Conservation (phyloP, 2,329 filamentous ascomycete genomes). For the Talaromyces sp. region DNA sequence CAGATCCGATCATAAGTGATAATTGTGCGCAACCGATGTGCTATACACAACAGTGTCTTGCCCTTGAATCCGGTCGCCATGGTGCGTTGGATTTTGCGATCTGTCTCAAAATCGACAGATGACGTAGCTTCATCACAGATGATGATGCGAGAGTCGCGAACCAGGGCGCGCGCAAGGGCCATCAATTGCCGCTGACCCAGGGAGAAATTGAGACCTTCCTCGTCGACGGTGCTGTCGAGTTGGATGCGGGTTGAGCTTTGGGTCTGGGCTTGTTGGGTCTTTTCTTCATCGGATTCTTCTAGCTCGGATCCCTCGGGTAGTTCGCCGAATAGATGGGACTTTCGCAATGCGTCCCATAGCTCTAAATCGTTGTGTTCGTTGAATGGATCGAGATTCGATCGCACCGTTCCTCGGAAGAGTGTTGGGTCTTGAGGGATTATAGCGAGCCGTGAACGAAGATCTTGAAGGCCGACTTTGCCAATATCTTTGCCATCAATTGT, state of each 20-base stretch:
- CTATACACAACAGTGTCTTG: conserved; percentile 87
- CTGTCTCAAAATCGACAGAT: conserved; percentile 91
- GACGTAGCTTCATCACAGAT: conserved; percentile 96
- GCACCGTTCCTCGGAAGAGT: conserved; percentile 43
- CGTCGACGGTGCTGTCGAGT: conserved; percentile 81
- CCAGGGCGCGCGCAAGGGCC: conserved; percentile 86
- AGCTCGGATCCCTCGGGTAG: conserved; percentile 41
- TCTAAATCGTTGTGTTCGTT: conserved; percentile 45
- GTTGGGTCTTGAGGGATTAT: conserved; percentile 48
- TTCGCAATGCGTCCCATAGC: conserved; percentile 46
- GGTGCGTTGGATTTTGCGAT: conserved; percentile 88
- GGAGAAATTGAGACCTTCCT: conserved; percentile 94
- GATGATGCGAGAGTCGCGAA: conserved; percentile 84
- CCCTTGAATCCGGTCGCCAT: conserved; percentile 82
- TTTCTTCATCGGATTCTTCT: background rate
- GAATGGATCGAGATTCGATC: conserved; percentile 46
- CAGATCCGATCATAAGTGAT: conserved; percentile 93
- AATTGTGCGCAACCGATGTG: conserved; percentile 86
- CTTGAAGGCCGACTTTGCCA: conserved; percentile 37
- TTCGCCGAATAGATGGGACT: conserved; percentile 46
- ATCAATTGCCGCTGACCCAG: conserved; percentile 93
- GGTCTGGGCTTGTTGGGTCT: background rate
- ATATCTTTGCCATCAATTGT: conserved; percentile 46
- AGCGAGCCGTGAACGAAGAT: conserved; percentile 42
- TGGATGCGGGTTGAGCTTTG: conserved; percentile 57